phyloP scores from a whole-genome alignment of 352 stramenopile species.

The Pythium brachiatum region DNA sequence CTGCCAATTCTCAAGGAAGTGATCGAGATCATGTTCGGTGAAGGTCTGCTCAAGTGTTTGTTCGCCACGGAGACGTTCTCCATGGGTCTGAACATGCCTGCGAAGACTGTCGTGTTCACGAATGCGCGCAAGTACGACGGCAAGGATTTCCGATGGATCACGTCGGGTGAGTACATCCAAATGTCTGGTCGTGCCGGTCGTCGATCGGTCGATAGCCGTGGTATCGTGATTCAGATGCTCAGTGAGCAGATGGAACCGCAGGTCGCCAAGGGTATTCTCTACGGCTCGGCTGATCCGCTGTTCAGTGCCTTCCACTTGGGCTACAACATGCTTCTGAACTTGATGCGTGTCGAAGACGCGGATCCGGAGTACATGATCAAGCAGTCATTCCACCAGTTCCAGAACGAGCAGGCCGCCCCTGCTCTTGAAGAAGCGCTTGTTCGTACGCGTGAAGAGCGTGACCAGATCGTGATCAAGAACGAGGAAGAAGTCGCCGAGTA shows the following conservation, averaged over 20 bases:
- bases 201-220: constrained; percentile 96
- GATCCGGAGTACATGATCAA: constrained; percentile 98
- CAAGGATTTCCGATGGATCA: constrained; percentile 96
- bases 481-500: constrained; percentile 88
- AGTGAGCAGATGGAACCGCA: constrained; percentile 99
- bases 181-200: constrained; percentile 97
- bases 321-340: constrained; percentile 99
- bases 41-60: constrained; percentile 98
- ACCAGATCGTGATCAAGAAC: constrained; percentile 89
- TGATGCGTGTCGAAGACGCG: constrained; percentile 97
- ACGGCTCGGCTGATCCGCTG: constrained; percentile 68
- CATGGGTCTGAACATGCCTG: constrained; percentile 99
- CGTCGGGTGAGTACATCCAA: constrained; percentile 93
- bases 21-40: constrained; percentile 89
- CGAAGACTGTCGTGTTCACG: constrained; percentile 99
- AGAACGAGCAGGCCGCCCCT: constrained; percentile 82
- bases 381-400: constrained; percentile 97
- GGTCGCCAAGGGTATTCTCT: constrained; percentile 93
- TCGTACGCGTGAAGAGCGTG: constrained; percentile 74
- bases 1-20: constrained; percentile 99
- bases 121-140: constrained; percentile 96
- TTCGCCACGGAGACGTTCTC: constrained; percentile 98
- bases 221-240: constrained; percentile 99
- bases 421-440: constrained; percentile 78
- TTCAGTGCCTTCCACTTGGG: constrained; percentile 95